Evolutionary conservation across 2,329 filamentous ascomycete species (phyloP).

Genomic region (Stromatinia cepivora): DNA sequence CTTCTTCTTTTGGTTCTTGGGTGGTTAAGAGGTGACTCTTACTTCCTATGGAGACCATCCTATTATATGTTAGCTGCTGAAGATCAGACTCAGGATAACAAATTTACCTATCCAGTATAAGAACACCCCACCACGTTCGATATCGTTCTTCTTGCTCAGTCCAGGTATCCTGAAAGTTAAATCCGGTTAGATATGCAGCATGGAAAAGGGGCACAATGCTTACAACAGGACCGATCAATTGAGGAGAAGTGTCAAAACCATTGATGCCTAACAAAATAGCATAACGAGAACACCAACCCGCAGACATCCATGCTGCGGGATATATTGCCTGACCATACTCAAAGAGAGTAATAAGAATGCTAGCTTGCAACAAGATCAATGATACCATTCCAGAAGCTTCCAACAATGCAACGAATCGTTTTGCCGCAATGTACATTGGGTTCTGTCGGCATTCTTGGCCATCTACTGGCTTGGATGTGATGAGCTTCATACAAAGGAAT

Average conservation of each 20-base stretch:
- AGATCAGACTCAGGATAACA: not conserved
- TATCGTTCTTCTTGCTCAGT: constrained; percentile 50
- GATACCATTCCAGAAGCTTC: constrained; percentile 47
- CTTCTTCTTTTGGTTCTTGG: constrained; percentile 37
- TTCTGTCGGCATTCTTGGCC: constrained; percentile 43
- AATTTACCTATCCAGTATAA: constrained; percentile 47
- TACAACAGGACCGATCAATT: constrained; percentile 44
- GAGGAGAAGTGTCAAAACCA: constrained; percentile 40
- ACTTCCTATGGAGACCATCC: constrained; percentile 38
- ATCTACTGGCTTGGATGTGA: constrained; percentile 43
- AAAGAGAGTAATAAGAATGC: constrained; percentile 49
- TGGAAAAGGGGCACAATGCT: constrained; percentile 23
- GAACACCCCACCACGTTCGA: constrained; percentile 51
- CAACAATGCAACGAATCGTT: constrained; percentile 46
- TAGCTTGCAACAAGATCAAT: constrained; percentile 48
- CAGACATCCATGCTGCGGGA: constrained; percentile 51
- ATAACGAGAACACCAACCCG: constrained; percentile 49
- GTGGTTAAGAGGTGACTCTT: constrained; percentile 36
- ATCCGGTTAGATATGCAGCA: constrained; percentile 14
- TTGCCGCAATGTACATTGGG: constrained; percentile 47
- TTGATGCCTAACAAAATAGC: constrained; percentile 49
- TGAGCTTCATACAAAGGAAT: constrained; percentile 52
- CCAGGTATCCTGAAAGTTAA: constrained; percentile 45
- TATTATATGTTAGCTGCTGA: constrained; percentile 27
- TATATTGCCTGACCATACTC: constrained; percentile 53